A percentile compares a stretch with the other conserved stretches of the same genome.
phyloP scores from a whole-genome alignment of 345 rosid genomes.

The Crucihimalaya himalaica region DNA sequence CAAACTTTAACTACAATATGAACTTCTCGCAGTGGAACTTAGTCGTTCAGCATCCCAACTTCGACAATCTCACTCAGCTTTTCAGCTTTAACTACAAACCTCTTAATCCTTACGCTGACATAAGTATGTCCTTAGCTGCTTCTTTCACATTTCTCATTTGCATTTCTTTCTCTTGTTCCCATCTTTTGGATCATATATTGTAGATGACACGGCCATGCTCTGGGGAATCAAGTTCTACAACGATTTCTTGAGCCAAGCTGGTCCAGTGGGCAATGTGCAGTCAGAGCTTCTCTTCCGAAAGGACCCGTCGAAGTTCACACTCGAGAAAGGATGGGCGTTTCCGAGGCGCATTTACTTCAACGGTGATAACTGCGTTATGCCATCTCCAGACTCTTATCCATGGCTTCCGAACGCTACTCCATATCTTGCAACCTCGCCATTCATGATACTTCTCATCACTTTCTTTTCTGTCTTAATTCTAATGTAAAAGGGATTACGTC shows the following conservation, averaged over 20 bases:
- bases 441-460: conserved; percentile 33
- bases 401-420: conserved; percentile 73
- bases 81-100: conserved; percentile 77
- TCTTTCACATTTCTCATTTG: not conserved
- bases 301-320: conserved; percentile 61
- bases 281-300: conserved; percentile 82
- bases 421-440: conserved; percentile 29
- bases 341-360: conserved; percentile 89
- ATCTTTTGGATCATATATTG: not conserved
- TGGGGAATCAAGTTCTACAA: conserved; percentile 83
- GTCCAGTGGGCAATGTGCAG: conserved; percentile 78
- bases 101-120: conserved; percentile 56
- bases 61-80: conserved; percentile 64
- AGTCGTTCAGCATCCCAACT: conserved; percentile 83
- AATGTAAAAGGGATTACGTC: conserved; percentile 34
- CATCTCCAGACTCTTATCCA: conserved; percentile 81
- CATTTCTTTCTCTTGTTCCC: not conserved
- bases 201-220: conserved; percentile 87
- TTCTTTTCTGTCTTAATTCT: conserved; percentile 48
- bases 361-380: conserved; percentile 89
- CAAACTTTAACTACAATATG: conserved; percentile 82
- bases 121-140: conserved; percentile 56
- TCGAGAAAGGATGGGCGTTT: conserved; percentile 90
- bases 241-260: conserved; percentile 78
- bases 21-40: conserved; percentile 85